phyloP scores from a whole-genome alignment of 441 rosid genomes.

The Kokia cookei region DNA sequence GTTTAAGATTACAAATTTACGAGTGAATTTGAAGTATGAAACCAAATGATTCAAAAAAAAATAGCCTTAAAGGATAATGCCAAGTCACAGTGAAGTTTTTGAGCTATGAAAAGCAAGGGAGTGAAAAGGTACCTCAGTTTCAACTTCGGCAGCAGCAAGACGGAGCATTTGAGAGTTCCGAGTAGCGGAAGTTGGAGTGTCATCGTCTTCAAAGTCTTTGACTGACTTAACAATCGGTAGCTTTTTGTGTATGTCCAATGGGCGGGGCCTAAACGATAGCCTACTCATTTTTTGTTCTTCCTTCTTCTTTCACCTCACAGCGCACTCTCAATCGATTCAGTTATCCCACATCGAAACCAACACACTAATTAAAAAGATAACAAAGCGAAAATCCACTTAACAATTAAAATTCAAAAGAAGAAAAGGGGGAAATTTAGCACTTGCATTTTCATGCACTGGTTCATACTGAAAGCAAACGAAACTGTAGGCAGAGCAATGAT shows the following conservation, averaged over 20 bases:
- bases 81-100: too few species aligned
- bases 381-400: neutral
- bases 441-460: neutral
- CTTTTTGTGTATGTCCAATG: constrained; percentile 87
- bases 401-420: neutral
- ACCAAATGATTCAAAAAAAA: neutral
- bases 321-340: neutral
- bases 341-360: neutral
- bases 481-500: neutral
- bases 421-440: neutral
- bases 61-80: too few species aligned
- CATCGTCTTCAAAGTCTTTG: constrained; percentile 94
- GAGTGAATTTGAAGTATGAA: neutral
- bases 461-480: neutral
- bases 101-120: neutral
- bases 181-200: constrained; percentile 55
- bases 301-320: neutral
- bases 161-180: constrained; percentile 77
- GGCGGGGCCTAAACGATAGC: constrained; percentile 88
- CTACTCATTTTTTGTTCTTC: constrained; percentile 49
- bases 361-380: neutral
- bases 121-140: constrained; percentile 45
- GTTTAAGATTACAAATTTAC: neutral
- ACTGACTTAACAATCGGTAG: constrained; percentile 82
- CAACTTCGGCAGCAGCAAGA: constrained; percentile 39